Conservation (phyloP, 495 filamentous ascomycete genomes). For the Tricharina praecox region DNA sequence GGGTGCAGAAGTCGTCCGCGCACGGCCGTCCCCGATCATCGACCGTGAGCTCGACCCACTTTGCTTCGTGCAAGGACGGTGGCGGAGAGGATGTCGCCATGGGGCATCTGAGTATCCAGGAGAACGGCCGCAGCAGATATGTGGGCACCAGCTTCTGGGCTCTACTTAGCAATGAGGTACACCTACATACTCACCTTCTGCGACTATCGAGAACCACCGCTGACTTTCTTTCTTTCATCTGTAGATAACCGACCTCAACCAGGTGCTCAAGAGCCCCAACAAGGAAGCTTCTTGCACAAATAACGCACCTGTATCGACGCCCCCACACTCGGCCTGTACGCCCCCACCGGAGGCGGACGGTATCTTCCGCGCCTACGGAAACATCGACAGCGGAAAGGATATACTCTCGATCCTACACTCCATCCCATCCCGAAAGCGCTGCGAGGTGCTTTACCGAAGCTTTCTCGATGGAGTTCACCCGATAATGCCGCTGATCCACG, state of each 20-base stretch:
- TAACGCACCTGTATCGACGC: background rate
- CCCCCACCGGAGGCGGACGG: background rate
- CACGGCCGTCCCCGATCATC: background rate
- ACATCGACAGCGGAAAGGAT: slow-evolving; percentile 20
- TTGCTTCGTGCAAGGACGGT: background rate
- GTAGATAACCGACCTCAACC: slow-evolving; percentile 21
- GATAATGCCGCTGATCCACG: slow-evolving; percentile 23
- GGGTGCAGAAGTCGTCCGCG: background rate
- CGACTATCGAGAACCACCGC: background rate
- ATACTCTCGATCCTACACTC: slow-evolving; percentile 6
- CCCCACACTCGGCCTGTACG: background rate
- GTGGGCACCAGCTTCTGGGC: slow-evolving; percentile 82
- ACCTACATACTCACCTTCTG: slow-evolving; percentile 3
- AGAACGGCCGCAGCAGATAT: slow-evolving; percentile 62
- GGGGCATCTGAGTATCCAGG: slow-evolving; percentile 67
- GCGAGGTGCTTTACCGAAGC: slow-evolving; percentile 15
- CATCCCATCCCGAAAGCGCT: slow-evolving; percentile 8
- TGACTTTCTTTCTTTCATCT: slow-evolving; percentile 9
- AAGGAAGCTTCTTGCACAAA: background rate
- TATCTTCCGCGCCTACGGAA: background rate
- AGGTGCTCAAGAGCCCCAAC: slow-evolving; percentile 15
- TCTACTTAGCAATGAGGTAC: slow-evolving; percentile 70
- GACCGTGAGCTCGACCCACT: slow-evolving; percentile 1
- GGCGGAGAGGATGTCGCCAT: slow-evolving; percentile 47
- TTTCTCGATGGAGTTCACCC: slow-evolving; percentile 22